These are phyloP conservation scores for Gracilaria domingensis DNA, from an alignment of 23 red algal genomes.

Conservation along the genomic window DNA sequence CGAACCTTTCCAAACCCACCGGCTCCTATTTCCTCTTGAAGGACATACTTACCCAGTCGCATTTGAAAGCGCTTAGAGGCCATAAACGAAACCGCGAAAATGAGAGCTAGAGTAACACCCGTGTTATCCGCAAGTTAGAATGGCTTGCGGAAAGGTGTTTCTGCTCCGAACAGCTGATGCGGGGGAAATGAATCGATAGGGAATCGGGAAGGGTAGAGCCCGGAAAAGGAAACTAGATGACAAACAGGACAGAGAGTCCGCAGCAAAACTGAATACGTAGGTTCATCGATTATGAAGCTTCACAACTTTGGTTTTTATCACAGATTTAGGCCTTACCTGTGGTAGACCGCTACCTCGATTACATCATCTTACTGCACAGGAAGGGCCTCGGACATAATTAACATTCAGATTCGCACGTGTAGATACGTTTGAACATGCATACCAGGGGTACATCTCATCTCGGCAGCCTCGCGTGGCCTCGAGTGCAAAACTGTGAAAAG, in stretches of 20 bases:
- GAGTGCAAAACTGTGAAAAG: not conserved
- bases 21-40: slow-evolving; percentile 44
- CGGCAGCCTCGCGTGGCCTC: not conserved
- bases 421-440: not conserved
- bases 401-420: slow-evolving; percentile 1
- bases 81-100: not conserved
- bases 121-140: not conserved
- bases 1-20: slow-evolving; percentile 66
- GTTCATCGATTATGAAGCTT: not conserved
- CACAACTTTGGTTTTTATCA: not conserved
- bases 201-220: not conserved
- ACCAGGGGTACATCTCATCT: not conserved
- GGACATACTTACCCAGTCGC: slow-evolving; percentile 35
- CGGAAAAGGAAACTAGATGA: not conserved
- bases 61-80: not conserved
- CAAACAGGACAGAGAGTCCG: not conserved
- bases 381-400: not conserved
- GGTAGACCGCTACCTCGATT: not conserved
- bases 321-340: not conserved
- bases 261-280: not conserved
- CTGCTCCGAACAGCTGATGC: not conserved
- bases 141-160: not conserved
- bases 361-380: not conserved
- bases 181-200: not conserved
- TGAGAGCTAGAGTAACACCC: not conserved